Percentiles rank a stretch among this genome's conserved stretches.
phyloP scores from a whole-genome alignment of 1,284 basidiomycete species.

The Limonomyces culmigenus region DNA sequence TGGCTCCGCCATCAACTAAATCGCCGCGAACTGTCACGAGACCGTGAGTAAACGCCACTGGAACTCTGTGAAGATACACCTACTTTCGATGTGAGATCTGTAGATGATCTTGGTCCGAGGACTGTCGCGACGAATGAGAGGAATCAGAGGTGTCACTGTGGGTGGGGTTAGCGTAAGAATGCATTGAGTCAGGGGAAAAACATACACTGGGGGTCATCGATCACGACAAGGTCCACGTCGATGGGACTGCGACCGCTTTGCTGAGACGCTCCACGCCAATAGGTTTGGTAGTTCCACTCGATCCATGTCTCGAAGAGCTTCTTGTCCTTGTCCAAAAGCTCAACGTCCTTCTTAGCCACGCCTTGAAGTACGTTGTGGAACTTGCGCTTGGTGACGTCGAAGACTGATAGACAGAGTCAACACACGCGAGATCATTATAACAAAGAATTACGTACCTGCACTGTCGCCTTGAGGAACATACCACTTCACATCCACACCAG shows the following conservation, averaged over 20 bases:
- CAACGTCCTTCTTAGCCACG: background rate
- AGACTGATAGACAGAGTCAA: background rate
- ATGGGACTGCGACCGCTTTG: background rate
- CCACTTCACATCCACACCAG: slow-evolving; percentile 3
- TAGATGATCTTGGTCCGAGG: slow-evolving; percentile 3
- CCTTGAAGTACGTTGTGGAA: slow-evolving; percentile 5
- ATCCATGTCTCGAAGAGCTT: slow-evolving; percentile 3
- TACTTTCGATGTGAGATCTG: slow-evolving; percentile 3
- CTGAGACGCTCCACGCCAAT: too few relatives aligned
- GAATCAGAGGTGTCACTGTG: slow-evolving; percentile 1
- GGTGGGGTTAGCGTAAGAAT: background rate
- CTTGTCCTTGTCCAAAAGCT: background rate
- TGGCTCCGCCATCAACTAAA: slow-evolving; percentile 1
- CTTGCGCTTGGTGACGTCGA: slow-evolving; percentile 1
- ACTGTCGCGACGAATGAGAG: slow-evolving; percentile 2
- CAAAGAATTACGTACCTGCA: background rate
- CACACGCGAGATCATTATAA: background rate
- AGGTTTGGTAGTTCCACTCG: slow-evolving; percentile 2
- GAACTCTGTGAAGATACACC: background rate
- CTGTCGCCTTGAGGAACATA: slow-evolving; percentile 3
- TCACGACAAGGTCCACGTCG: slow-evolving; percentile 1
- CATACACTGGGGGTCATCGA: slow-evolving; percentile 3
- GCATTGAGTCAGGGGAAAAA: background rate
- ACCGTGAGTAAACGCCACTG: background rate
- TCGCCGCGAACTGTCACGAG: slow-evolving; percentile 2